Evolutionary conservation across 345 rosid species (phyloP).

Genomic region (Pistacia atlantica): DNA sequence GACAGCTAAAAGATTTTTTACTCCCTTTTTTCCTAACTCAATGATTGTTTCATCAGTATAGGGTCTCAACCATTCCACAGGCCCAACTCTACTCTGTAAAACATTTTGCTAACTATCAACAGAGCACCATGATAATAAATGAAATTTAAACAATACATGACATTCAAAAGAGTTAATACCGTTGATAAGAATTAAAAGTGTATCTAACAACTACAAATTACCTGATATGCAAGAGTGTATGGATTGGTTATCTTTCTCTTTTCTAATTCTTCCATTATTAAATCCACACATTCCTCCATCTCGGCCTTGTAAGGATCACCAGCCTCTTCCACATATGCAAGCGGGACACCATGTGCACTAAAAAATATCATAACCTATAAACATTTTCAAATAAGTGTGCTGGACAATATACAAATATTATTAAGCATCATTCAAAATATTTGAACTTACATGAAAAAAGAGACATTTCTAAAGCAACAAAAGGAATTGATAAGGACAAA

Average conservation of each 20-base stretch:
- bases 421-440: background rate
- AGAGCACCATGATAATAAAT: background rate
- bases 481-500: background rate
- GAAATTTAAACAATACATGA: background rate
- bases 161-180: background rate
- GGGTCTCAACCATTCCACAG: conserved; percentile 99
- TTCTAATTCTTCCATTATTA: conserved; percentile 95
- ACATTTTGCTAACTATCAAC: conserved; percentile 29
- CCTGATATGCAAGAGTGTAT: conserved; percentile 98
- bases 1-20: conserved; percentile 84
- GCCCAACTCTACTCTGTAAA: conserved; percentile 98
- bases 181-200: background rate
- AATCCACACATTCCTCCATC: conserved; percentile 98
- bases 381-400: conserved; percentile 24
- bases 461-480: background rate
- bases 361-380: conserved; percentile 92
- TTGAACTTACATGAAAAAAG: background rate
- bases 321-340: conserved; percentile 98
- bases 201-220: conserved; percentile 21
- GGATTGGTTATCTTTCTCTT: conserved; percentile 69
- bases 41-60: conserved; percentile 94
- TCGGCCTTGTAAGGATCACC: conserved; percentile 99
- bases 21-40: conserved; percentile 88
- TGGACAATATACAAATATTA: background rate
- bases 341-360: conserved; percentile 99